Evolutionary conservation across 108 stramenopile species (phyloP), one percentile per base, ranked within the genome.

Genomic region (Conticribra guillardii): DNA sequence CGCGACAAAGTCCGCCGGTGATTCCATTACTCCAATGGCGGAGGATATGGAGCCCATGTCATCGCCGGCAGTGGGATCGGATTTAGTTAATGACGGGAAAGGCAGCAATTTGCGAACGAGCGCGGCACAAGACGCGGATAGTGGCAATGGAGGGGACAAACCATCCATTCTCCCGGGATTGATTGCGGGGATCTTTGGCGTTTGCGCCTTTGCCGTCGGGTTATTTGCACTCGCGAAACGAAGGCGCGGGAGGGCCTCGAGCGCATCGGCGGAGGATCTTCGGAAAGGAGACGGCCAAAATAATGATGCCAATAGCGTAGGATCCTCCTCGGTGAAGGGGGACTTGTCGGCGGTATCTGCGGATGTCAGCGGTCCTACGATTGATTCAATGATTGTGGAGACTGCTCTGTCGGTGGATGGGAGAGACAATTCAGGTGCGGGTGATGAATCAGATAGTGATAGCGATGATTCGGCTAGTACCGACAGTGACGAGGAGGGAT

Each of bases 1-100:
- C 14, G 46, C 44, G 30, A 46, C 62, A 14, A 64, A 73, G 24
- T 32, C 61, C 15, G 56, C 59, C 2, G 54, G 48, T 26, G 62
- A 31, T 17, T 9, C 21, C 11, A 29, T 15, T 15, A 26, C 17
- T 26, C 18, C 22, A 1, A 11, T 9, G 37, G 37, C 5, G 11
- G 37, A 41, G 11, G 37, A 41, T 41, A 11, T 41, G 8, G 37
- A 41, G 11, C 37, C 37, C 37, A n/a, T n/a, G n/a, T n/a, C n/a
- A n/a, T n/a, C n/a, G n/a, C n/a, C n/a, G n/a, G n/a, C n/a, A n/a
- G n/a, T n/a, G n/a, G n/a, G n/a, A n/a, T n/a, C n/a, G n/a, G n/a
- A n/a, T n/a, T n/a, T n/a, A n/a, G 37, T 41, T 41, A 11, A 5
- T 5, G 37, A 11, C 11, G 37, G 37, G 37, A 11, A 41, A 41